Evolutionary conservation across 208 protist species (phyloP), one percentile per base, ranked within the genome.

Genomic region (Leishmania lainsoni): DNA sequence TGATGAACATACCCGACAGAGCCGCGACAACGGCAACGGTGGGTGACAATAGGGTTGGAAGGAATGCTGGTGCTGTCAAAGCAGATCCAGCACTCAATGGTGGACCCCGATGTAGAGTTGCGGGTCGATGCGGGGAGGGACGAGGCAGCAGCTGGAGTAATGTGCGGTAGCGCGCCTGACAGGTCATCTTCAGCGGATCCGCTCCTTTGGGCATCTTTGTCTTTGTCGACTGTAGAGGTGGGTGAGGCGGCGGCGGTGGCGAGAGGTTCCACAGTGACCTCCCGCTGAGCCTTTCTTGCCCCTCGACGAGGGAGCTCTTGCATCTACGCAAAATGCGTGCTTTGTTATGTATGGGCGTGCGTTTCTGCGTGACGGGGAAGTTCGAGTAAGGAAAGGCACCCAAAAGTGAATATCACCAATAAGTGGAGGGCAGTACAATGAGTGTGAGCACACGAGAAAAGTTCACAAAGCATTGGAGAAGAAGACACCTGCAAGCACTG

Each of bases 61-160:
- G 59, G n/a, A 2, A 79, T 89, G 32, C 48, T 81, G 54, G 32
- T 56, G 35, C 81, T 56, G 77, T 89, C 89, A 42, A 88, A 90
- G 83, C 92, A 96, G 72, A 96, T 90, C 90, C 90, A 96, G 85
- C 92, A 96, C 61, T 93, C 90, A 48, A 45, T 51, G 42, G 52
- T 22, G 9, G 68, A 45, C 29, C 35, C 58, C 22, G 79, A 56
- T 29, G 42, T 5, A 10, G 65, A 69, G 51, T 66, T n/a, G 9
- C 71, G 48, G 14, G 49, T 75, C 49, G 51, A 39, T 26, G 49
- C 71, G 1, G n/a, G 12, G 49, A 45, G 3, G 49, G 51, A 9
- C 3, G 71, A 75, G 49, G 71, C 48, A 17, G 3, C 71, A 20
- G 48, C 71, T 75, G 71, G 3, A 45, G 71, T 22, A 16, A 5